Conservation (phyloP, 192 early-diverging fungal species). For the Podila epicladia region DNA sequence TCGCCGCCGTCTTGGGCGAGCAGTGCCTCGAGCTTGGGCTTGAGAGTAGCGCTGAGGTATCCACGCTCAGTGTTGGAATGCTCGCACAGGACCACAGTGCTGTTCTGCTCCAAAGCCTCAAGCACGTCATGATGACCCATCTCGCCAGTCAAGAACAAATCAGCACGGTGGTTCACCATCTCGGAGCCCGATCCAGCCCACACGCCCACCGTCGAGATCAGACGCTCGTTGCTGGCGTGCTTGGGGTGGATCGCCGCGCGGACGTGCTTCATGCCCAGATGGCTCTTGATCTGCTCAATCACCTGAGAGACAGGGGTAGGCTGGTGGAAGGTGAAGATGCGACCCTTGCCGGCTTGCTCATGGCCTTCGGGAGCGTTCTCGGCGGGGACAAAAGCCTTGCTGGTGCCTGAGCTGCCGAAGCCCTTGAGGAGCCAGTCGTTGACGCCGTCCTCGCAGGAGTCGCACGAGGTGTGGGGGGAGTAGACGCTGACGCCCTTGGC, state of each 20-base stretch:
- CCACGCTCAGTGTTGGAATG: constrained; percentile 95
- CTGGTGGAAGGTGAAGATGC: constrained; percentile 66
- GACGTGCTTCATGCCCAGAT: constrained; percentile 74
- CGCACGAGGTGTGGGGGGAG: constrained; percentile 92
- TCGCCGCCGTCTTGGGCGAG: constrained; percentile 58
- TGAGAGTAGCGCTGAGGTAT: constrained; percentile 73
- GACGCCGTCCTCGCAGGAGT: constrained; percentile 81
- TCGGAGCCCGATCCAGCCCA: constrained; percentile 88
- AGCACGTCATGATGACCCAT: constrained; percentile 96
- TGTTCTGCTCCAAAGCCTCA: constrained; percentile 77
- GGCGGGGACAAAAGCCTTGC: constrained; percentile 45
- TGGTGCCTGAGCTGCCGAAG: constrained; percentile 58
- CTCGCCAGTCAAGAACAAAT: constrained; percentile 93
- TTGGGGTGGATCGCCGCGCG: constrained; percentile 75
- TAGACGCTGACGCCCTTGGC: constrained; percentile 89
- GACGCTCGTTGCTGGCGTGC: constrained; percentile 49
- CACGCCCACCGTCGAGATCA: constrained; percentile 83
- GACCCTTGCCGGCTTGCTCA: constrained; percentile 66
- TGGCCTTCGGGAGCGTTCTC: constrained; percentile 67
- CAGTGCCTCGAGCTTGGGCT: constrained; percentile 65
- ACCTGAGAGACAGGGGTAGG: constrained; percentile 62
- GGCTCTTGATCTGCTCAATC: constrained; percentile 68
- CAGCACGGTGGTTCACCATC: constrained; percentile 60
- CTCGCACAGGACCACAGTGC: constrained; percentile 90
- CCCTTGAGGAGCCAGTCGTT: constrained; percentile 93